Conservation (phyloP, 2,329 filamentous ascomycete genomes). For the Botrytis porri region DNA sequence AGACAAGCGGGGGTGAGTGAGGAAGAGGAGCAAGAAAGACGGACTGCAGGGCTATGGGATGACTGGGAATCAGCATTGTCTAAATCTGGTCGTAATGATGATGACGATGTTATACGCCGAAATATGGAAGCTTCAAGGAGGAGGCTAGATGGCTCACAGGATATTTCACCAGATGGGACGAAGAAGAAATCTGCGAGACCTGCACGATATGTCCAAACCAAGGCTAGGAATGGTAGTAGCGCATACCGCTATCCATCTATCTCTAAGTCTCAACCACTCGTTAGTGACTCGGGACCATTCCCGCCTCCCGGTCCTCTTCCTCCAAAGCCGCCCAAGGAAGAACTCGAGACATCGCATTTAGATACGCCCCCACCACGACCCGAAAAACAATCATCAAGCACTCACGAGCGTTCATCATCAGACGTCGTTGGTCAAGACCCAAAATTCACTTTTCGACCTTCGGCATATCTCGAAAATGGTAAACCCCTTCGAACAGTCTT, state of each 20-base stretch:
- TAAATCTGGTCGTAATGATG: conserved; percentile 34
- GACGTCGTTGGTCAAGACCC: conserved; percentile 21
- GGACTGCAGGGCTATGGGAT: conserved; percentile 52
- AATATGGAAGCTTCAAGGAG: conserved; percentile 51
- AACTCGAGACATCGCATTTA: conserved; percentile 17
- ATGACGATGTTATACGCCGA: conserved; percentile 46
- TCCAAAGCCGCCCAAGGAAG: conserved; percentile 36
- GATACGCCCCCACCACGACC: conserved; percentile 26
- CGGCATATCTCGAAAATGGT: conserved; percentile 87
- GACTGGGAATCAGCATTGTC: conserved; percentile 48
- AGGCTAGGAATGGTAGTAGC: conserved; percentile 26
- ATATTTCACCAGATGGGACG: conserved; percentile 27
- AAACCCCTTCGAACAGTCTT: conserved; percentile 84
- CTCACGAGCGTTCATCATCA: not conserved
- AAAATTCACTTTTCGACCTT: conserved; percentile 72
- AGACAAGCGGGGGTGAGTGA: conserved; percentile 56
- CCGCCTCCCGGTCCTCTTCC: conserved; percentile 24
- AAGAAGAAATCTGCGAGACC: conserved; percentile 35
- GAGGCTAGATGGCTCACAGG: conserved; percentile 39
- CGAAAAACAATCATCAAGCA: conserved; percentile 27
- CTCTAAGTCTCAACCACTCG: conserved; percentile 48
- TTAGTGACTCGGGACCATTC: conserved; percentile 25
- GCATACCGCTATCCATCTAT: conserved; percentile 58
- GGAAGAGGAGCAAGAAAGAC: conserved; percentile 55
- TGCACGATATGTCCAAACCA: conserved; percentile 25